These are phyloP conservation scores for Kwoniella shivajii DNA, from an alignment of 1,284 basidiomycete genomes.

Conservation along the genomic window DNA sequence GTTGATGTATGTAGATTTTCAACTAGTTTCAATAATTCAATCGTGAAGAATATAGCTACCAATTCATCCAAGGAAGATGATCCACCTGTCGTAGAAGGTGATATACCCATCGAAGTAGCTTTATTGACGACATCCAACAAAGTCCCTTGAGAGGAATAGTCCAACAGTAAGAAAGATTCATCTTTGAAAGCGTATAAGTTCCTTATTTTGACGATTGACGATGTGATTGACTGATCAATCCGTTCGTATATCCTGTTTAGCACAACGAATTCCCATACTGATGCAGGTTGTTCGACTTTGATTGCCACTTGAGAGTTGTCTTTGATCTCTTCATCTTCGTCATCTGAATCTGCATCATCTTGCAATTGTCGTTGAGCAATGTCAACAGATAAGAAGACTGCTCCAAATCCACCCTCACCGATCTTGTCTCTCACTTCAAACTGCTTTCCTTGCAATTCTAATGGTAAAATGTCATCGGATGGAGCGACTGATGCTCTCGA, in stretches of 20 bases:
- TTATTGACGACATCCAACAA: conserved; percentile 91
- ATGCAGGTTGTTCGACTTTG: conserved; percentile 88
- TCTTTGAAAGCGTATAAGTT: conserved; percentile 80
- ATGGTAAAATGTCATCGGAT: conserved; percentile 31
- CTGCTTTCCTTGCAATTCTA: conserved; percentile 61
- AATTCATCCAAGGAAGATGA: conserved; percentile 75
- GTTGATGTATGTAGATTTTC: conserved; percentile 78
- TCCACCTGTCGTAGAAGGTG: conserved; percentile 44
- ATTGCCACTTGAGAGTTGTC: conserved; percentile 71
- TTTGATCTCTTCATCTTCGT: conserved; percentile 63
- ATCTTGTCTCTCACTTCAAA: conserved; percentile 81
- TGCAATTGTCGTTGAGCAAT: conserved; percentile 53
- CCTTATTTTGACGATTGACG: conserved; percentile 72
- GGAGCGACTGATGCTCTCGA: conserved; percentile 36
- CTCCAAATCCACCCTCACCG: conserved; percentile 95
- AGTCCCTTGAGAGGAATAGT: conserved; percentile 87
- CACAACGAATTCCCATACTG: conserved; percentile 91
- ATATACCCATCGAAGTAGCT: conserved; percentile 63
- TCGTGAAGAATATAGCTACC: conserved; percentile 90
- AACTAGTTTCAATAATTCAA: conserved; percentile 82
- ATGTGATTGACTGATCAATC: conserved; percentile 62
- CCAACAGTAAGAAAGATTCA: conserved; percentile 87
- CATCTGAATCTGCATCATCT: conserved; percentile 60
- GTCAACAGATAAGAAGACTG: conserved; percentile 78
- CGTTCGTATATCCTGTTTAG: conserved; percentile 74